Base-by-base conservation (phyloP, 768 basidiomycete species). In the Udeniomyces megalosporus region DNA sequence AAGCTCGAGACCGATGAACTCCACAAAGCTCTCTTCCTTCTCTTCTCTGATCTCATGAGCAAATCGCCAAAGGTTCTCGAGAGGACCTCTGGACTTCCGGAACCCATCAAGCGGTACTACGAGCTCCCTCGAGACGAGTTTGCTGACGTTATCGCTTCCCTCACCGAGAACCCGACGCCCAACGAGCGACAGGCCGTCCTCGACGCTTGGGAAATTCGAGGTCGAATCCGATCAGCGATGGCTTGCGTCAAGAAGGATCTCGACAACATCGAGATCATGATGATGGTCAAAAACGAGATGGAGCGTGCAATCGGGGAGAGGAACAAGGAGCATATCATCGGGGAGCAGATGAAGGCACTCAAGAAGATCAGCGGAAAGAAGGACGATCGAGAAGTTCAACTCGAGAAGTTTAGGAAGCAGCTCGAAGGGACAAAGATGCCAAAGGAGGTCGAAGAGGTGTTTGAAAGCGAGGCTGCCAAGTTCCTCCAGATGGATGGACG, bases 211-310 rank as follows among this genome's bases (percentile, higher is more conserved):
- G 79, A 80, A 2, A 84, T 97, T 22, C 87, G 89, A 58, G 91
- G 93, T 66, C 79, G 95, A 20, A 77, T 97, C 12, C 84, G 86
- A 66, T 91, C 91, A 74, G 86, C 91, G 0, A 77, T 97, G 10
- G 75, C 91, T 31, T 89, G 97, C 1, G 79, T 99, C 66, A 97
- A 97, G 79, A 97, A 96, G 74, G 95, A 97, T 72, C 79, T 96
- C 34, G 95, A 96, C 73, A 96, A 96, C 67, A 90, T 91, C 0
- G 90, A 96, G 71, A 75, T 97, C 54, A 93, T 95, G 74, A 83
- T 81, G 69, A 95, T 93, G 75, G 84, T 97, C 61, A 83, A 84
- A 1, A 80, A 88, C 20, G 92, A 97, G 68, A 91, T 97, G 1
- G 90, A 97, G 70, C 82, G 77, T 77, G 95, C 91, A 77, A 91